Base-by-base conservation (phyloP, 2,329 filamentous ascomycete species). In the Neonectria hederae region DNA sequence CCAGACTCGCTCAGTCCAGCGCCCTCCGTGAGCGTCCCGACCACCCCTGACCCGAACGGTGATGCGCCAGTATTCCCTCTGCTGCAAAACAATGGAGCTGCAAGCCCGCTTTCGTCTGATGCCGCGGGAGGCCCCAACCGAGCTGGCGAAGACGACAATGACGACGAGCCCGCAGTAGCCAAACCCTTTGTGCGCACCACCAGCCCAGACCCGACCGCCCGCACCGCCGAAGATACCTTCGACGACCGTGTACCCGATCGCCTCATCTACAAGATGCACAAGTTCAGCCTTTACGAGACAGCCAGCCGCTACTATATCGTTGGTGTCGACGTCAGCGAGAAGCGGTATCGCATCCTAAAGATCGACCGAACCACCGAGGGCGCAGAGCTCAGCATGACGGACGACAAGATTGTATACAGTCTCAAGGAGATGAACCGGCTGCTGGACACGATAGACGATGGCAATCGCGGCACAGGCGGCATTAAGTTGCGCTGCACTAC, bases 231-330 rank as follows among this genome's bases (percentile, higher is more conserved):
- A 38, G 76, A 79, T 32, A 72, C 74, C 14, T 76, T 76, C 22
- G 77, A 80, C 19, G 76, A 76, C 17, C 75, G 73, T 14, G 70
- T 72, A 1, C 72, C 73, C 5, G 77, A 81, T 57, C 79, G 81
- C 22, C 71, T 82, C 19, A 77, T 83, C 48, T 85, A 86, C 78
- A 87, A 86, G 76, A 97, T 99, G 93, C 94, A 97, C 83, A 97
- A 96, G 75, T 98, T 97, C 79, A 96, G 92, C n/a, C 82, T 99
- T 22, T 98, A 99, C 79, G 96, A 99, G 82, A 99, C 96, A 3
- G 92, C 93, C 13, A 93, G 90, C 59, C 88, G 93, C 56, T 99
- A 96, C 79, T 99, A 97, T 78, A 91, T 99, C 68, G 93, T 98
- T 19, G 96, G 96, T 14, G 92, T 92, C 55, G 96, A 99, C 76